Base-by-base conservation (phyloP, 768 basidiomycete genomes). In the Lentinula edodes region DNA sequence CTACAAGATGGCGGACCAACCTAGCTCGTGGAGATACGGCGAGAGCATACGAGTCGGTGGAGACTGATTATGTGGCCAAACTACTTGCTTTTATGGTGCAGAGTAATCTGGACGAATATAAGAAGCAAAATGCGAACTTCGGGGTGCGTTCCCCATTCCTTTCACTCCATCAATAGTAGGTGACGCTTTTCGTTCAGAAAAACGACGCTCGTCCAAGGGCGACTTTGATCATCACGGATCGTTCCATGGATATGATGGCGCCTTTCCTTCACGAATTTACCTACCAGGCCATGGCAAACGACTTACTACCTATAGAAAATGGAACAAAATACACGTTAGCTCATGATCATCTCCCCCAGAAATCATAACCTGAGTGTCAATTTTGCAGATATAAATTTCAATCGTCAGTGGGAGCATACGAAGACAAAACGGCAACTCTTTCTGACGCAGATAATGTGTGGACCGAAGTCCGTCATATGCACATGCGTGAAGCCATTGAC, bases 221-320 rank as follows among this genome's bases (percentile, higher is more conserved):
- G 3, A 90, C 93, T 15, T 76, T 98, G 42, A 82, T 98, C 69
- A 89, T 99, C 62, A 95, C 95, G 5, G 97, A 99, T 73, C 87
- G 97, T n/a, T 84, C 95, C 3, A 93, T 99, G 89, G 97, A 99
- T 73, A 87, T 88, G 67, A 70, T 90, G 28, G 89, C 93, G 2
- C 97, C 97, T 1, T 84, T 98, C 63, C 71, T 97, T 39, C 97
- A 99, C 71, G 97, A 98, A 70, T 99, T 99, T 70, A 98, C 96
- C 20, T 99, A 98, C 73, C 97, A 98, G 73, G 96, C 97, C 0
- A 99, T 99, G 97, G 90, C 90, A 53, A 94, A 95, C 67, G 97
- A 99, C 72, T 74, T 99, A 18, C 80, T 99, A 5, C 89, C 88
- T 16, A 91, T 99, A 56, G 84, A 93, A 60, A 86, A 93, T 63